Evolutionary conservation across 2,329 filamentous ascomycete species (phyloP).

Genomic region (Aspergillus pseudotamarii): DNA sequence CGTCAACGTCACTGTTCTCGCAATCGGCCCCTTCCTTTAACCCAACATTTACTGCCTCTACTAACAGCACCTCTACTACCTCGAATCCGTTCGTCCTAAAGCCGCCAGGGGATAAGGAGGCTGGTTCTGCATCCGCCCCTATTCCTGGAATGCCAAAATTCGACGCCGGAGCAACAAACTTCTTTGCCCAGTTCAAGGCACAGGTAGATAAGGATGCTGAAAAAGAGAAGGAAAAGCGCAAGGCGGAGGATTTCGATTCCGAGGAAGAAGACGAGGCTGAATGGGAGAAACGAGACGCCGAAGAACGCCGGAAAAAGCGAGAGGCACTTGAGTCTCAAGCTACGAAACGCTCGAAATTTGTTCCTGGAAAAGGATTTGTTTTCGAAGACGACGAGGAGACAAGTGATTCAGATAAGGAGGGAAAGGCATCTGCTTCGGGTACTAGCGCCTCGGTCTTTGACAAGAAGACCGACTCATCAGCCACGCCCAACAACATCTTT

Average conservation of each 20-base stretch:
- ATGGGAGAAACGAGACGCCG: slow-evolving; percentile 51
- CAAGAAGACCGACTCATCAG: slow-evolving; percentile 28
- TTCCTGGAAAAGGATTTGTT: slow-evolving; percentile 37
- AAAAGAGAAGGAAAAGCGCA: slow-evolving; percentile 51
- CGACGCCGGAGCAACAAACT: slow-evolving; percentile 35
- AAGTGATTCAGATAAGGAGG: slow-evolving; percentile 22
- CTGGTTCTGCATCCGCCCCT: slow-evolving; percentile 16
- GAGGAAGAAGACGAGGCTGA: slow-evolving; percentile 55
- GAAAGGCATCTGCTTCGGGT: slow-evolving; percentile 17
- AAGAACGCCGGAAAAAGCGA: slow-evolving; percentile 50
- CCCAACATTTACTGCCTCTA: slow-evolving; percentile 16
- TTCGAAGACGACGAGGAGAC: slow-evolving; percentile 33
- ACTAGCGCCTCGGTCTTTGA: slow-evolving; percentile 33
- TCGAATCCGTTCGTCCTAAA: slow-evolving; percentile 28
- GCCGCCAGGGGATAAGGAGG: slow-evolving; percentile 12
- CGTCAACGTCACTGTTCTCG: slow-evolving; percentile 16
- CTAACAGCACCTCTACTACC: slow-evolving; percentile 11
- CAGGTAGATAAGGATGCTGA: slow-evolving; percentile 44
- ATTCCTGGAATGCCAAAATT: slow-evolving; percentile 38
- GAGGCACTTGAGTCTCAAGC: slow-evolving; percentile 43
- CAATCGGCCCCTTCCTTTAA: slow-evolving; percentile 16
- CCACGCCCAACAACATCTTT: slow-evolving; percentile 40
- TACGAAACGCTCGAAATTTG: slow-evolving; percentile 35
- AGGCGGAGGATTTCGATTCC: slow-evolving; percentile 55
- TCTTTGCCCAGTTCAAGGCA: slow-evolving; percentile 47